Conservation (phyloP, 2,329 filamentous ascomycete genomes). For the Fusarium caatingaense region DNA sequence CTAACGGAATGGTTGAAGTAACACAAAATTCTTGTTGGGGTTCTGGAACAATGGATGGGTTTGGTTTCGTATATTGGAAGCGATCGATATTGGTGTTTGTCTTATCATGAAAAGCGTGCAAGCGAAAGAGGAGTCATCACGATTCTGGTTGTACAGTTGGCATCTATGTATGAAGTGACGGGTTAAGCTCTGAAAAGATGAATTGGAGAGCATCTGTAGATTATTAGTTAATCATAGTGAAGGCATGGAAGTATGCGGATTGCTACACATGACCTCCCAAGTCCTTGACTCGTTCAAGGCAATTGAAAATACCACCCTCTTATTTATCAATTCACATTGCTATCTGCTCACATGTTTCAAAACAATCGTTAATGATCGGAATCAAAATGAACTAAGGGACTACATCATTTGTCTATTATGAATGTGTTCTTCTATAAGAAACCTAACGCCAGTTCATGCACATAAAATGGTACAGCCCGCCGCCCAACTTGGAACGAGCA, state of each 20-base stretch:
- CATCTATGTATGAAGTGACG: conserved; percentile 27
- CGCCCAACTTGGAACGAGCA: not conserved
- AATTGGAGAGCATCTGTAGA: conserved; percentile 35
- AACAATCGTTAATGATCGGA: not conserved
- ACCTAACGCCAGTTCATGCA: conserved; percentile 46
- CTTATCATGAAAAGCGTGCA: conserved; percentile 32
- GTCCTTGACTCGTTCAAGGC: conserved; percentile 31
- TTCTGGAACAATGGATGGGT: conserved; percentile 21
- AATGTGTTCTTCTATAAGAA: conserved; percentile 37
- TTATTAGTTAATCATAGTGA: conserved; percentile 39
- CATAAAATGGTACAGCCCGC: conserved; percentile 35
- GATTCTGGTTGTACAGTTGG: conserved; percentile 28
- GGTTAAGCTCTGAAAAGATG: conserved; percentile 21
- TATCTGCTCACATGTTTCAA: not conserved
- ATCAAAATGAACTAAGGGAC: conserved; percentile 1
- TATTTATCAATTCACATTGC: conserved; percentile 6
- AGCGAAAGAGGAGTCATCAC: conserved; percentile 26
- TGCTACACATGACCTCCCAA: conserved; percentile 16
- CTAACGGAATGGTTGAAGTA: conserved; percentile 30
- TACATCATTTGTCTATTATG: conserved; percentile 30
- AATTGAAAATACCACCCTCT: conserved; percentile 23
- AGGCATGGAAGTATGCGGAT: conserved; percentile 21
- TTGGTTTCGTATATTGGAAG: conserved; percentile 24
- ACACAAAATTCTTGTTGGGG: conserved; percentile 18
- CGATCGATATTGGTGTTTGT: conserved; percentile 25